Evolutionary conservation across 306 rosid genomes (phyloP).

Genomic region (Cyclanthera cordifolia): DNA sequence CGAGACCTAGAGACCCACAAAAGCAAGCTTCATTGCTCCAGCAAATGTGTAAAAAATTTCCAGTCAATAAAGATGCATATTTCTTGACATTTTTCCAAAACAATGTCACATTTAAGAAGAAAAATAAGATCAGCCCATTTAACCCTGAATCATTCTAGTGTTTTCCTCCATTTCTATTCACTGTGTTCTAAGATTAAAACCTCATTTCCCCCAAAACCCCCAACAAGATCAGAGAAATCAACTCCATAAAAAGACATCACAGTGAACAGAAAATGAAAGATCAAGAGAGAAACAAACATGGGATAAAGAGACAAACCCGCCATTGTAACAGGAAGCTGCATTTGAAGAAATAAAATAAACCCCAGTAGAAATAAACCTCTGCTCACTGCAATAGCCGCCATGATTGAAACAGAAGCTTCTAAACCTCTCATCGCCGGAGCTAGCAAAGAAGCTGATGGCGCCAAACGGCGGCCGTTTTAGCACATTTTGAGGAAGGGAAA

Average conservation of each 20-base stretch:
- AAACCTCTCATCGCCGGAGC: conserved; percentile 7
- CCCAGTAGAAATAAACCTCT: conserved; percentile 32
- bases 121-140: background rate
- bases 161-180: background rate
- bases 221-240: conserved; percentile 18
- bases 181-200: background rate
- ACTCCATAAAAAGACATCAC: conserved; percentile 9
- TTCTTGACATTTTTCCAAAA: background rate
- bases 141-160: background rate
- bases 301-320: conserved; percentile 50
- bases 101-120: background rate
- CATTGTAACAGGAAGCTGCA: conserved; percentile 43
- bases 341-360: conserved; percentile 41
- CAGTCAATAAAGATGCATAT: background rate
- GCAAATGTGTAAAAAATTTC: background rate
- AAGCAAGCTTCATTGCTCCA: background rate
- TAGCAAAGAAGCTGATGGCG: conserved; percentile 11
- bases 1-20: background rate
- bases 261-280: background rate
- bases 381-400: conserved; percentile 23
- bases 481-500: conserved; percentile 8
- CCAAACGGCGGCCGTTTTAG: background rate
- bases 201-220: conserved; percentile 17
- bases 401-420: conserved; percentile 21
- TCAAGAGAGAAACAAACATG: background rate